phyloP scores from a whole-genome alignment of 2,329 filamentous ascomycete genomes.

The Aspergillus jensenii region DNA sequence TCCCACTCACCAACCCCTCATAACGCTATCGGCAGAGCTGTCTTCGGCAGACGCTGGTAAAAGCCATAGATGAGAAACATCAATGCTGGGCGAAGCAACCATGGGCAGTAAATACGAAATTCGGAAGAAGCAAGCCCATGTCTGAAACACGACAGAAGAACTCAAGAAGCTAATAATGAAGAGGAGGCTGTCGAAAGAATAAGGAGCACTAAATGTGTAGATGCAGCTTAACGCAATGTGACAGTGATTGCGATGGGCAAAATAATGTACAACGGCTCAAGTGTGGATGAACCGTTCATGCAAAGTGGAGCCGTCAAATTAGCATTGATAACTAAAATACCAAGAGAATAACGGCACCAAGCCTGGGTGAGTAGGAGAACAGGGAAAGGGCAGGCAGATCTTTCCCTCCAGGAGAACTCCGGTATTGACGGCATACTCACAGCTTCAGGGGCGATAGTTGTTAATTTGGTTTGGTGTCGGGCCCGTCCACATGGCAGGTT shows the following conservation, averaged over 20 bases:
- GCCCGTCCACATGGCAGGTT: constrained; percentile 3
- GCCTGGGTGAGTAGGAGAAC: constrained; percentile 4
- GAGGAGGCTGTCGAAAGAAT: constrained; percentile 4
- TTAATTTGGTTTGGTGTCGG: neutral
- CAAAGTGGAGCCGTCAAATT: constrained; percentile 17
- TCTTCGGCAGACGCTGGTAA: constrained; percentile 17
- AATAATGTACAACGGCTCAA: constrained; percentile 20
- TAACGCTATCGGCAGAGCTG: constrained; percentile 29
- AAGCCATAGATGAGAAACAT: constrained; percentile 23
- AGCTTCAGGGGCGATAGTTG: constrained; percentile 2
- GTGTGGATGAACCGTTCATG: constrained; percentile 20
- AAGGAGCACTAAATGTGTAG: constrained; percentile 11
- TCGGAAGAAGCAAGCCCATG: constrained; percentile 7
- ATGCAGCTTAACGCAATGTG: constrained; percentile 18
- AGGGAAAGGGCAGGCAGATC: constrained; percentile 13
- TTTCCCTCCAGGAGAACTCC: constrained; percentile 4
- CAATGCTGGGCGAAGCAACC: constrained; percentile 11
- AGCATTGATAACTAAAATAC: constrained; percentile 7
- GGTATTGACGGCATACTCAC: neutral
- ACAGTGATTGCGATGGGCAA: constrained; percentile 20
- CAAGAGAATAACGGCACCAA: constrained; percentile 5
- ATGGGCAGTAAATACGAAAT: constrained; percentile 7
- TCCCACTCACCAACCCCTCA: constrained; percentile 39
- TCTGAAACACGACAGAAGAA: constrained; percentile 3
- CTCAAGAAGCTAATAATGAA: constrained; percentile 3